Conservation (phyloP, 768 basidiomycete species). For the Lenzites betulinus region DNA sequence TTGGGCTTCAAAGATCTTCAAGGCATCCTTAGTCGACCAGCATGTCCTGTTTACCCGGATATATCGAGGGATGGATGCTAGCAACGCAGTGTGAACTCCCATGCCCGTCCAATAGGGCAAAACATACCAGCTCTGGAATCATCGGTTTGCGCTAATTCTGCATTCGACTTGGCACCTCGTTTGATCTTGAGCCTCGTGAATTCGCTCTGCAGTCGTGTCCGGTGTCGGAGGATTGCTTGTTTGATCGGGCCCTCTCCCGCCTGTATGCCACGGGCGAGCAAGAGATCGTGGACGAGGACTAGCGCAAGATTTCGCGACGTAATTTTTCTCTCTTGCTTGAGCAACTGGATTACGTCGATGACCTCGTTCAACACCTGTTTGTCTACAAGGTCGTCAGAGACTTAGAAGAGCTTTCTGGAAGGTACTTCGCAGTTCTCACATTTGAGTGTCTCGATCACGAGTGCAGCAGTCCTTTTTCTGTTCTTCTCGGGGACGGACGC, state of each 20-base stretch:
- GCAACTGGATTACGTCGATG: conserved; percentile 64
- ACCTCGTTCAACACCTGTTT: conserved; percentile 73
- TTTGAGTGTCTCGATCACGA: conserved; percentile 94
- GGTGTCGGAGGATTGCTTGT: conserved; percentile 84
- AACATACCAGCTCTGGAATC: conserved; percentile 65
- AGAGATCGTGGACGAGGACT: conserved; percentile 88
- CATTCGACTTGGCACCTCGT: conserved; percentile 63
- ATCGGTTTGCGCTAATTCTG: conserved; percentile 60
- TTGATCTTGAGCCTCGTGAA: conserved; percentile 82
- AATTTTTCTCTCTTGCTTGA: conserved; percentile 77
- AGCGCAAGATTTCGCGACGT: conserved; percentile 76
- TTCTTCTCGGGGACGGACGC: conserved; percentile 71
- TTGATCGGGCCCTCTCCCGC: conserved; percentile 90
- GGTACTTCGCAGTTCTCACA: conserved; percentile 53
- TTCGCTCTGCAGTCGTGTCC: conserved; percentile 85
- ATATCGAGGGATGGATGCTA: conserved; percentile 80
- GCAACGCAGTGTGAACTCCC: neutral
- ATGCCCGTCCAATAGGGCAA: neutral
- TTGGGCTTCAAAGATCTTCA: conserved; percentile 52
- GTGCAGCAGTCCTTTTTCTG: conserved; percentile 77
- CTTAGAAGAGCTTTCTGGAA: neutral
- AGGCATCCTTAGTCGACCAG: conserved; percentile 68
- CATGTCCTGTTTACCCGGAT: conserved; percentile 77
- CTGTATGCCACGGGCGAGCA: conserved; percentile 84
- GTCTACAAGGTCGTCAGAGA: conserved; percentile 47